These are phyloP conservation scores for Wickerhamiella brachini DNA, from an alignment of 805 yeast species.

Conservation along the genomic window DNA sequence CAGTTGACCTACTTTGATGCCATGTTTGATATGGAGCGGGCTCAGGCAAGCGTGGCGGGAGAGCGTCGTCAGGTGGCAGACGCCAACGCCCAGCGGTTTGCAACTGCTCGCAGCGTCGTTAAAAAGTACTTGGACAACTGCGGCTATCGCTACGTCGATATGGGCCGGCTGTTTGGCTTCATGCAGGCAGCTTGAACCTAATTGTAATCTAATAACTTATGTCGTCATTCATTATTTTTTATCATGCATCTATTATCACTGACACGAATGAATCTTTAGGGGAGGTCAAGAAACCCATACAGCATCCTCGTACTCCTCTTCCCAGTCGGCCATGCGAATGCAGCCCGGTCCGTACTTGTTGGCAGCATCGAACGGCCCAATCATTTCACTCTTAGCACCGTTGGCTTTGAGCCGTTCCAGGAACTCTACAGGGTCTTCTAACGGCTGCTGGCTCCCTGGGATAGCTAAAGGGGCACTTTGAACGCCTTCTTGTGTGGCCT, in stretches of 20 bases:
- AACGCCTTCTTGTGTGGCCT: background rate
- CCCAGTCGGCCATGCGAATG: conserved; percentile 13
- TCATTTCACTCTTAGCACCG: background rate
- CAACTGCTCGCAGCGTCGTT: conserved; percentile 40
- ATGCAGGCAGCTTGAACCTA: background rate
- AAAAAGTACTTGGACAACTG: conserved; percentile 63
- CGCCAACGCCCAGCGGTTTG: conserved; percentile 57
- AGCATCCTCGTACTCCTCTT: conserved; percentile 15
- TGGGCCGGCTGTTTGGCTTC: conserved; percentile 53
- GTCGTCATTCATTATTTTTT: background rate
- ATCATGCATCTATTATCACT: background rate
- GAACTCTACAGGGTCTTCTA: conserved; percentile 17
- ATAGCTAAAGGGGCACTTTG: background rate
- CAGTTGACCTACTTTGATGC: conserved; percentile 70
- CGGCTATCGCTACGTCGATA: conserved; percentile 81
- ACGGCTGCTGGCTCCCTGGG: conserved; percentile 7
- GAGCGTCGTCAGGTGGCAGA: conserved; percentile 63
- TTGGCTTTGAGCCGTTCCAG: conserved; percentile 4
- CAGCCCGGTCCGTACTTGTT: conserved; percentile 6
- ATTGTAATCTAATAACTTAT: background rate
- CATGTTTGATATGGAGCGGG: conserved; percentile 70
- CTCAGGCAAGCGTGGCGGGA: conserved; percentile 24
- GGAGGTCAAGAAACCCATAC: background rate
- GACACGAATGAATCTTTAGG: too few species aligned
- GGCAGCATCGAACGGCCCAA: conserved; percentile 12